These are phyloP conservation scores for Bidens hawaiensis DNA, from an alignment of 140 eudicot species.

Conservation along the genomic window DNA sequence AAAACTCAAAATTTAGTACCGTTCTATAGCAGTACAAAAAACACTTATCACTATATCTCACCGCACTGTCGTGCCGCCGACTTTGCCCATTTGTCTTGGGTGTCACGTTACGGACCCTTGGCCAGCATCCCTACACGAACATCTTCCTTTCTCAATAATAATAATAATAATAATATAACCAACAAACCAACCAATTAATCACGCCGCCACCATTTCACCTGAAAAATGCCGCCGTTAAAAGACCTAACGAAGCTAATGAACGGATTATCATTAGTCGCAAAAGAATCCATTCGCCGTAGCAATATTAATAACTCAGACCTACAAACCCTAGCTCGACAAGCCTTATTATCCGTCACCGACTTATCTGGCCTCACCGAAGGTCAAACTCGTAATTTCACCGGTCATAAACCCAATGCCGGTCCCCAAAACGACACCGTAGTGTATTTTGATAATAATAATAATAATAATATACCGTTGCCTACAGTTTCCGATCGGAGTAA, in stretches of 20 bases:
- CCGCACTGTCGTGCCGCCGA: no score
- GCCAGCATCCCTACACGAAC: conserved; percentile 20
- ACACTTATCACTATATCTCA: no score
- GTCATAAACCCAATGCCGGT: conserved; percentile 1
- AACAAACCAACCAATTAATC: conserved; percentile 1
- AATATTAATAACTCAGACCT: conserved; percentile 22
- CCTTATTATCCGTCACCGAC: conserved; percentile 57
- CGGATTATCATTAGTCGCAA: conserved; percentile 62
- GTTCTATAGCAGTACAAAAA: no score
- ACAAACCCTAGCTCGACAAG: conserved; percentile 43
- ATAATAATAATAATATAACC: no score
- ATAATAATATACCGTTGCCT: neutral
- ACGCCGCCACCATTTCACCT: neutral
- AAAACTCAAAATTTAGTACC: no score
- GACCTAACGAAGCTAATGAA: conserved; percentile 46
- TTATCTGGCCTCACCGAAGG: conserved; percentile 73
- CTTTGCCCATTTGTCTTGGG: no score
- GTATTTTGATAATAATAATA: conserved; percentile 24
- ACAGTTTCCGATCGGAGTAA: conserved; percentile 10
- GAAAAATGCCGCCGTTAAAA: conserved; percentile 30
- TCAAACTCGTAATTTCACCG: conserved; percentile 21
- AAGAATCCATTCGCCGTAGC: conserved; percentile 34
- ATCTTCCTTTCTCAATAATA: neutral
- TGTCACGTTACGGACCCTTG: conserved; percentile 5
- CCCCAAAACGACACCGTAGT: conserved; percentile 28